Conservation (phyloP, 1,284 basidiomycete species). For the Leccinum griseonigrum region DNA sequence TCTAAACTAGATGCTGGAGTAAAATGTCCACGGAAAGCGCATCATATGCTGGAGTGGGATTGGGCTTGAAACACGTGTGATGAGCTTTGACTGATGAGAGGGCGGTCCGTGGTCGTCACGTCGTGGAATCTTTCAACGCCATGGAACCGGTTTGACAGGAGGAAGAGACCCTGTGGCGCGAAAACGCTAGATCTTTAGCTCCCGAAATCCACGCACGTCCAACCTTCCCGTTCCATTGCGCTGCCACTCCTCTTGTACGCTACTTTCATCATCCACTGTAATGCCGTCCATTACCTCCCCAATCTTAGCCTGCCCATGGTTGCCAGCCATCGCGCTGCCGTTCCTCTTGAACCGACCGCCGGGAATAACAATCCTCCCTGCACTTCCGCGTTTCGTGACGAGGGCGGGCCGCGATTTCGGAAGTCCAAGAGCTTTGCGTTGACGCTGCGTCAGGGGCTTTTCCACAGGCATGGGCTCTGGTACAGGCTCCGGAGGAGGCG, state of each 20-base stretch:
- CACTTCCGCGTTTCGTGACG: conserved; percentile 33
- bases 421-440: conserved; percentile 65
- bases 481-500: conserved; percentile 34
- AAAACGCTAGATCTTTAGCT: conserved; percentile 64
- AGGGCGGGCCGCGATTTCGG: conserved; percentile 47
- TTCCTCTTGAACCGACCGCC: conserved; percentile 47
- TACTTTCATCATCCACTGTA: conserved; percentile 30
- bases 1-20: conserved; percentile 31
- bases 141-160: conserved; percentile 1
- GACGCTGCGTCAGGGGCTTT: conserved; percentile 53
- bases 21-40: conserved; percentile 20
- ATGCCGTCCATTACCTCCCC: conserved; percentile 21
- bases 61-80: conserved; percentile 8
- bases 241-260: conserved; percentile 57
- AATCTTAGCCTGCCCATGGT: conserved; percentile 30
- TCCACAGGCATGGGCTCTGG: conserved; percentile 19
- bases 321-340: conserved; percentile 15
- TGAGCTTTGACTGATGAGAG: conserved; percentile 4
- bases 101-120: conserved; percentile 1
- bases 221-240: conserved; percentile 71
- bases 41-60: conserved; percentile 1
- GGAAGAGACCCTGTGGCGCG: not conserved
- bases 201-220: conserved; percentile 77
- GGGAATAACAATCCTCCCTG: conserved; percentile 57
- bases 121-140: conserved; percentile 15